Evolutionary conservation across 257 asterid species (phyloP).

Genomic region (Capsicum baccatum): DNA sequence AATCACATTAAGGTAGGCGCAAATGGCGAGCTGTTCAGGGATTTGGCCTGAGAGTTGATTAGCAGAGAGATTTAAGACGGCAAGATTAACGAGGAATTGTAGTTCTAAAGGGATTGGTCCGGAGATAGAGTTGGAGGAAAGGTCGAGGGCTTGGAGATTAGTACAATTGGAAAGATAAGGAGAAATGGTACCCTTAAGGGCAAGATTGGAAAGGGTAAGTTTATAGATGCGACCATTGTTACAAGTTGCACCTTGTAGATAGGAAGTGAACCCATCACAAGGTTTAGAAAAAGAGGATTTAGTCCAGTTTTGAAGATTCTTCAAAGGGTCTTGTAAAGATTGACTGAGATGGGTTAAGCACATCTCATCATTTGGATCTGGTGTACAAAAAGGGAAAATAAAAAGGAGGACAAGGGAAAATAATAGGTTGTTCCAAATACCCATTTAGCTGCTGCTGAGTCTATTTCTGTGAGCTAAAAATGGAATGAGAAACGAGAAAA

Average conservation of each 20-base stretch:
- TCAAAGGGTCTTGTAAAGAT: slow-evolving; percentile 68
- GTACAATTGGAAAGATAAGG: slow-evolving; percentile 93
- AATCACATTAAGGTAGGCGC: slow-evolving; percentile 87
- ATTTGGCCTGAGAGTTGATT: slow-evolving; percentile 72
- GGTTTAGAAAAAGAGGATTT: slow-evolving; percentile 63
- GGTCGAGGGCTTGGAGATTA: slow-evolving; percentile 85
- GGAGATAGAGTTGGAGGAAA: slow-evolving; percentile 75
- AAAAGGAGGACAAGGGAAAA: slow-evolving; percentile 34
- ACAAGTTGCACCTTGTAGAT: slow-evolving; percentile 89
- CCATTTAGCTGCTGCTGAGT: slow-evolving; percentile 41
- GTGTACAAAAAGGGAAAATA: slow-evolving; percentile 43
- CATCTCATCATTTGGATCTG: slow-evolving; percentile 86
- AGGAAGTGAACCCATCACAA: slow-evolving; percentile 75
- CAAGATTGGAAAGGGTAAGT: slow-evolving; percentile 70
- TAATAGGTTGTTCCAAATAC: slow-evolving; percentile 37
- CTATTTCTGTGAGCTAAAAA: neutral
- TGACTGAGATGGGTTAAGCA: slow-evolving; percentile 71
- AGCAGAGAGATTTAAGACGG: slow-evolving; percentile 78
- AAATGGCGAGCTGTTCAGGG: slow-evolving; percentile 72
- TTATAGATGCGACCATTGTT: slow-evolving; percentile 93
- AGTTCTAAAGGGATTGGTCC: slow-evolving; percentile 81
- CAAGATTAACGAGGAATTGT: slow-evolving; percentile 74
- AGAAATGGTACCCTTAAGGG: slow-evolving; percentile 75
- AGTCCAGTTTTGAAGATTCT: slow-evolving; percentile 80
- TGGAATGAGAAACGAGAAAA: slow-evolving; percentile 12